These are phyloP conservation scores for Colletotrichum costaricense DNA, from an alignment of 2,329 filamentous ascomycete species.

Conservation along the genomic window DNA sequence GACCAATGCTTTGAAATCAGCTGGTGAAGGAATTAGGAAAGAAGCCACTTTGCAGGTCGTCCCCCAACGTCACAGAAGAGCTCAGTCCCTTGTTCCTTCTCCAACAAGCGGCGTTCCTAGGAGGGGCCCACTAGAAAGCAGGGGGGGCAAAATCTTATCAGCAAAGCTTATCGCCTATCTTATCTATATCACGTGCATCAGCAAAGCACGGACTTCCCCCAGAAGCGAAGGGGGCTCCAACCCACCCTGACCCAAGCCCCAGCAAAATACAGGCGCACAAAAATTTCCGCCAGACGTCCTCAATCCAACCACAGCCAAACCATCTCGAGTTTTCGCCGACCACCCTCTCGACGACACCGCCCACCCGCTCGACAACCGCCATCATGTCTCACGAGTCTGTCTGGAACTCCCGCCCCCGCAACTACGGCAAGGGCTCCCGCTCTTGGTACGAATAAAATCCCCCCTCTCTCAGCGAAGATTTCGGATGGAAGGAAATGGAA, in stretches of 20 bases:
- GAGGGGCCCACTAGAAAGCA: neutral
- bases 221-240: slow-evolving; percentile 17
- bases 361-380: slow-evolving; percentile 51
- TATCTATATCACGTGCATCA: neutral
- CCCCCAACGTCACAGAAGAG: slow-evolving; percentile 30
- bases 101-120: neutral
- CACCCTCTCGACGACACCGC: slow-evolving; percentile 37
- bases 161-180: neutral
- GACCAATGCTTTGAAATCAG: slow-evolving; percentile 49
- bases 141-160: neutral
- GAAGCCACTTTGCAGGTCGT: slow-evolving; percentile 49
- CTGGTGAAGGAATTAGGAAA: slow-evolving; percentile 37
- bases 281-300: slow-evolving; percentile 33
- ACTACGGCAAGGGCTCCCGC: slow-evolving; percentile 96
- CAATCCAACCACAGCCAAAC: slow-evolving; percentile 31
- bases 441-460: slow-evolving; percentile 78
- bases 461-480: neutral
- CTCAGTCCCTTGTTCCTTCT: slow-evolving; percentile 12
- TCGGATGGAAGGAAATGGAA: neutral
- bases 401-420: slow-evolving; percentile 98
- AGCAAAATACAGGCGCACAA: slow-evolving; percentile 28
- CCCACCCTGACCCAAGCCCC: slow-evolving; percentile 29
- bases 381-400: slow-evolving; percentile 87
- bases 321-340: slow-evolving; percentile 32
- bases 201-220: neutral